Conservation (phyloP, 2,329 filamentous ascomycete genomes). For the Apiospora marii region DNA sequence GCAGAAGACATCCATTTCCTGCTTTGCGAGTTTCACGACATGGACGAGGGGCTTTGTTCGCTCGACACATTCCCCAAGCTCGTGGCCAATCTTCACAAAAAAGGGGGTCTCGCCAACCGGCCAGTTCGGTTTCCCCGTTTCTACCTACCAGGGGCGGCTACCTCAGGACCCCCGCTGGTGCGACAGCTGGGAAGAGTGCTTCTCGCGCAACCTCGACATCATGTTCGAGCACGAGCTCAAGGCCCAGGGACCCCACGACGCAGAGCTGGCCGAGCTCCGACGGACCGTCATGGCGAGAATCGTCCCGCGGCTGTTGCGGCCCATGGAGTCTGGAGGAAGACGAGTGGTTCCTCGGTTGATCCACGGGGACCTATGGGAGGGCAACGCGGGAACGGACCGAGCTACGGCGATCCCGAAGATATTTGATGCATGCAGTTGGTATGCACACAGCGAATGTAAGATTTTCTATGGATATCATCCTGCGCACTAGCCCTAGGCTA, state of each 20-base stretch:
- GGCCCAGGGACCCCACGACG: slow-evolving; percentile 37
- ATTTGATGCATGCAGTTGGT: slow-evolving; percentile 52
- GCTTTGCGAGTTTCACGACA: no score
- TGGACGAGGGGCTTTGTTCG: no score
- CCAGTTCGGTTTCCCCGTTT: slow-evolving; percentile 48
- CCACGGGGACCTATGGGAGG: slow-evolving; percentile 54
- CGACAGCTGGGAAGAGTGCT: slow-evolving; percentile 49
- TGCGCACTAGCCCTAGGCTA: not conserved
- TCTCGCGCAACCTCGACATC: slow-evolving; percentile 41
- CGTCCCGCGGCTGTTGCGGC: slow-evolving; percentile 53
- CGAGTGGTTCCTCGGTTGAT: slow-evolving; percentile 51
- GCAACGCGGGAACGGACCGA: slow-evolving; percentile 45
- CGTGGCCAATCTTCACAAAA: slow-evolving; percentile 41
- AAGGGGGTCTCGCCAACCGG: slow-evolving; percentile 42
- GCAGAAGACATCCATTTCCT: no score
- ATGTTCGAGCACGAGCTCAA: slow-evolving; percentile 41
- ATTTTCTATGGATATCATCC: not conserved
- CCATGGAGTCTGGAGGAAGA: slow-evolving; percentile 50
- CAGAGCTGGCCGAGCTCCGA: slow-evolving; percentile 42
- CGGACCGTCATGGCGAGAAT: slow-evolving; percentile 48
- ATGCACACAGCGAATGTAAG: slow-evolving; percentile 52
- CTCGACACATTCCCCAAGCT: no score
- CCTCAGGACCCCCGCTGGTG: slow-evolving; percentile 44
- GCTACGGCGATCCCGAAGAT: slow-evolving; percentile 43
- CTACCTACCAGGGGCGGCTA: slow-evolving; percentile 43